These are phyloP conservation scores for Lactifluus subvellereus DNA, from an alignment of 768 basidiomycete genomes.

Conservation along the genomic window DNA sequence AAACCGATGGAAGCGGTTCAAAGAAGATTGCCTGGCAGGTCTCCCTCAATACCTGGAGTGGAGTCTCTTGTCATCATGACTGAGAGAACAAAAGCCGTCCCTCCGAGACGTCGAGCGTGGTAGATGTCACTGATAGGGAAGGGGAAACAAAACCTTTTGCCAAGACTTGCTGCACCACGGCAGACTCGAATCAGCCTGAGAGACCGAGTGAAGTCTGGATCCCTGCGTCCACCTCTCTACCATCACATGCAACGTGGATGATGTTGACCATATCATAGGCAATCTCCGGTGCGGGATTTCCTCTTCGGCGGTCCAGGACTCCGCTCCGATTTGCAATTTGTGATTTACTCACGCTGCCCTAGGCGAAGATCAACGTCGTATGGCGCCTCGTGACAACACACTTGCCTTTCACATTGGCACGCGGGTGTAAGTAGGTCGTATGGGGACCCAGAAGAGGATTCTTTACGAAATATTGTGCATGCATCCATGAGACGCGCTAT, in stretches of 20 bases:
- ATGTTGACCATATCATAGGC: neutral
- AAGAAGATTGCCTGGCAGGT: neutral
- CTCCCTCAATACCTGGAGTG: neutral
- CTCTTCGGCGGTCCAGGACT: neutral
- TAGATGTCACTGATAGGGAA: neutral
- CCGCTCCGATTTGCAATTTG: neutral
- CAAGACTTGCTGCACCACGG: neutral
- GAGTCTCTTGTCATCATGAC: neutral
- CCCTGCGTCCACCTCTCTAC: no score
- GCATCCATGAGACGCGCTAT: neutral
- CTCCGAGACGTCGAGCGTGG: neutral
- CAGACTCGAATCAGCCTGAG: neutral
- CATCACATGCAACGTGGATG: no score
- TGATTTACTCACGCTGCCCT: neutral
- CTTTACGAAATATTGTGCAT: neutral
- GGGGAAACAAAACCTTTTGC: neutral
- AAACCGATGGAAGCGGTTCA: neutral
- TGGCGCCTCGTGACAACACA: neutral
- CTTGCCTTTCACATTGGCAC: constrained; percentile 1
- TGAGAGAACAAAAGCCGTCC: neutral
- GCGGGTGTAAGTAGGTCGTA: neutral
- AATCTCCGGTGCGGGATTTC: neutral
- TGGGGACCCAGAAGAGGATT: neutral
- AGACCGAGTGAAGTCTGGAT: neutral
- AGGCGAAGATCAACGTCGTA: no score